Base-by-base conservation (phyloP, 768 basidiomycete genomes). In the Mycena rosella region DNA sequence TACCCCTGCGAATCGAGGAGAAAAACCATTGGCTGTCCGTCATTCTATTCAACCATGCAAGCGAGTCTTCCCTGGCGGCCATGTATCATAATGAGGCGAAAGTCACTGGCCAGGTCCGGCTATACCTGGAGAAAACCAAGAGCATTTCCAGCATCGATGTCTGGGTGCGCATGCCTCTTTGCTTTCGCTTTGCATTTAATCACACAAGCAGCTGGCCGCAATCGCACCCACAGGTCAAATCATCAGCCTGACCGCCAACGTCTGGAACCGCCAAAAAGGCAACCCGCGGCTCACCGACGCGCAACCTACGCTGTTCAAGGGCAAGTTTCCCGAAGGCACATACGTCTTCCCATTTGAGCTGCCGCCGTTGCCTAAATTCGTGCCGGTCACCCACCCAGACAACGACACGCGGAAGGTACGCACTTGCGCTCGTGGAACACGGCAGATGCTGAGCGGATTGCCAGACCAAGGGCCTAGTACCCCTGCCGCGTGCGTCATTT, bases 61-160 rank as follows among this genome's bases (percentile, higher is more conserved):
- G 3, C 48, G 70, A 62, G 18, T 15, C 63, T 27, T 68, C 70
- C 26, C 42, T 62, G 32, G 60, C 70, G 24, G 62, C 66, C 24
- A 68, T 71, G 66, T 68, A 71, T 49, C 70, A 71, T 29, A 71
- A 71, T 27, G 66, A 67, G 67, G 69, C 69, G 29, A 67, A 44
- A 48, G 58, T 71, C 38, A 53, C 54, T 7, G 70, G 70, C 2
- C 52, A 71, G 18, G 66, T 71, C n/a, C 66, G 70, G 0, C 26
- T 71, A 36, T 68, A 14, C 38, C 63, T 71, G 30, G 63, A 65
- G 24, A 71, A 71, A 27, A 58, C 70, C 30, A 71, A 71, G 29
- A 68, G 32, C 27, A 71, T 71, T 10, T 67, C 66, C 18, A 71
- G 70, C 27, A 65, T 71, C 34, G 70, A 71, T 24, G 70, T 71